Evolutionary conservation across 2,329 filamentous ascomycete species (phyloP).

Genomic region (Penicillium polonicum): DNA sequence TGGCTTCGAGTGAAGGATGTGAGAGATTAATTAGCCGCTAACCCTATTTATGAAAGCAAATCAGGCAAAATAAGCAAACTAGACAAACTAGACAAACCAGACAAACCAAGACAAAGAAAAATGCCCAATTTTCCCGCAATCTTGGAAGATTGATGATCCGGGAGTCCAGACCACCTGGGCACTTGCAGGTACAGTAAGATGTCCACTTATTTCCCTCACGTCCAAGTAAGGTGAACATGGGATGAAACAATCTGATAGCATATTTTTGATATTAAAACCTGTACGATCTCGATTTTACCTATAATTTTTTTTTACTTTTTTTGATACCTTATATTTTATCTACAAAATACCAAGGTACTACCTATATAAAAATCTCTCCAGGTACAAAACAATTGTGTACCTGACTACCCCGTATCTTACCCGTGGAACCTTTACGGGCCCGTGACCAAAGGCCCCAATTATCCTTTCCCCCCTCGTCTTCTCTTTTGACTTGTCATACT

Average conservation of each 20-base stretch:
- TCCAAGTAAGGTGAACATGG: slow-evolving; percentile 11
- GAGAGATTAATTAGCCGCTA: not conserved
- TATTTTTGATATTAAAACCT: slow-evolving; percentile 2
- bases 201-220: slow-evolving; percentile 4
- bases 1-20: not conserved
- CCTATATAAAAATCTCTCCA: not conserved
- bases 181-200: not conserved
- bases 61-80: not conserved
- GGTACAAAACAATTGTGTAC: not conserved
- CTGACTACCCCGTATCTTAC: slow-evolving; percentile 12
- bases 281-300: not conserved
- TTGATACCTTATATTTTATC: not conserved
- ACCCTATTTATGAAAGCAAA: not conserved
- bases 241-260: slow-evolving; percentile 9
- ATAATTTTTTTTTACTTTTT: not conserved
- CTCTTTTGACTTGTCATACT: slow-evolving; percentile 4
- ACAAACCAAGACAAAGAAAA: not conserved
- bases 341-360: not conserved
- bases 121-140: not conserved
- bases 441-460: slow-evolving; percentile 13
- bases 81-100: not conserved
- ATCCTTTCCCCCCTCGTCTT: slow-evolving; percentile 4
- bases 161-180: slow-evolving; percentile 4
- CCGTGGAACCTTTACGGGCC: slow-evolving; percentile 11
- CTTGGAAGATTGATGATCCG: slow-evolving; percentile 8